Evolutionary conservation across 139 green algal genomes (phyloP).

Genomic region (Trebouxia sp.): DNA sequence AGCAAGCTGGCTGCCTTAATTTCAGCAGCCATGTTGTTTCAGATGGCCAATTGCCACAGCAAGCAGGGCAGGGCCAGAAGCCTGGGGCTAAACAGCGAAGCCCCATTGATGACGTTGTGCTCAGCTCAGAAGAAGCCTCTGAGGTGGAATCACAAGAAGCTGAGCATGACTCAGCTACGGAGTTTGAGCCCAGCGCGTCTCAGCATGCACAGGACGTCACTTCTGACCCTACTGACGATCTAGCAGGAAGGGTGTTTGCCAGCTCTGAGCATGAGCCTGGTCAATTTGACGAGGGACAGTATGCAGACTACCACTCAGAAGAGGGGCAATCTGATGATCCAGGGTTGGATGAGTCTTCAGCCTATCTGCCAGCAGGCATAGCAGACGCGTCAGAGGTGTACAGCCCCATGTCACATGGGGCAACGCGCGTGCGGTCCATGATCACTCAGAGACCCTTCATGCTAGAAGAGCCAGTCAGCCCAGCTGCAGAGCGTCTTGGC

Average conservation of each 20-base stretch:
- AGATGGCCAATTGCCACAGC: background rate
- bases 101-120: background rate
- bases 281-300: background rate
- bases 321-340: background rate
- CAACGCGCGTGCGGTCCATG: conserved; percentile 6
- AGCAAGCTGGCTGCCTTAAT: conserved; percentile 11
- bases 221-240: too few species aligned
- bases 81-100: background rate
- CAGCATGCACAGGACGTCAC: too few species aligned
- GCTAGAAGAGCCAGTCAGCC: background rate
- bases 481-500: background rate
- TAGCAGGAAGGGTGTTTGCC: too few species aligned
- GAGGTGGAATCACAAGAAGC: too few species aligned
- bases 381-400: background rate
- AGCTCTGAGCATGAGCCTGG: too few species aligned
- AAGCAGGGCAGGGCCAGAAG: background rate
- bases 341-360: background rate
- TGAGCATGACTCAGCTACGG: background rate
- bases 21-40: conserved; percentile 10
- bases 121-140: conserved; percentile 5
- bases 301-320: conserved; percentile 12
- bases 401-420: conserved; percentile 12
- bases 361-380: conserved; percentile 16
- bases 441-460: conserved; percentile 13
- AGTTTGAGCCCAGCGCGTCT: background rate